Evolutionary conservation across 257 asterid species (phyloP), one percentile per base, ranked within the genome.

Genomic region (Rubia yunnanensis): DNA sequence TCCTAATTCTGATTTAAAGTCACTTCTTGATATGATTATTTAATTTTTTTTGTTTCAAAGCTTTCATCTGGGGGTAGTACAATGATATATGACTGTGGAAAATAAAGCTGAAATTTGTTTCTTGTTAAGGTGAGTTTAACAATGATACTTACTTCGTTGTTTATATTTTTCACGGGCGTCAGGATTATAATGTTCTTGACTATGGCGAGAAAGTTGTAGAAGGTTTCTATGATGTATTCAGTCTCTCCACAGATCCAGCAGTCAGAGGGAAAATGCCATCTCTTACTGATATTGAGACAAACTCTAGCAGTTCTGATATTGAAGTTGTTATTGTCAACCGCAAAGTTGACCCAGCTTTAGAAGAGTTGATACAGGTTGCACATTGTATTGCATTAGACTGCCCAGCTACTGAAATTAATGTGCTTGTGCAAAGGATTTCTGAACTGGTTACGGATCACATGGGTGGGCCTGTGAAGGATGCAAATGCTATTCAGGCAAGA

Each of bases 401-500:
- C 85, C 86, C 94, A 66, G 60, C 77, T 36, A 80, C 82, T 78
- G 82, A 86, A 64, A 77, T 77, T 63, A 71, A 80, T 73, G 70
- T 88, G 72, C 89, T 86, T 65, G 80, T 86, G 66, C 94, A 84
- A 73, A 83, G 97, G 68, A 84, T 94, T 68, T 89, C 98, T 67
- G 99, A 94, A 79, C 99, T 94, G 79, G 99, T 89, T 54, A 86
- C 89, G 13, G 86, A 76, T 69, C 96, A 90, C 69, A 81, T 94
- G 72, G 99, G 99, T 68, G 99, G 98, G 52, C 87, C 96, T 5
- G 99, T 90, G 56, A 89, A 84, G 65, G 95, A 94, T 86, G 95
- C 96, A 63, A 84, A 77, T 84, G 58, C 84, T 66, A 79, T 90
- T 62, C 66, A 84, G 79, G 86, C 83, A 61, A 90, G 84, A 74